These are phyloP conservation scores for Dryadomyces sulphureus DNA, from an alignment of 2,329 filamentous ascomycete genomes.

Conservation along the genomic window DNA sequence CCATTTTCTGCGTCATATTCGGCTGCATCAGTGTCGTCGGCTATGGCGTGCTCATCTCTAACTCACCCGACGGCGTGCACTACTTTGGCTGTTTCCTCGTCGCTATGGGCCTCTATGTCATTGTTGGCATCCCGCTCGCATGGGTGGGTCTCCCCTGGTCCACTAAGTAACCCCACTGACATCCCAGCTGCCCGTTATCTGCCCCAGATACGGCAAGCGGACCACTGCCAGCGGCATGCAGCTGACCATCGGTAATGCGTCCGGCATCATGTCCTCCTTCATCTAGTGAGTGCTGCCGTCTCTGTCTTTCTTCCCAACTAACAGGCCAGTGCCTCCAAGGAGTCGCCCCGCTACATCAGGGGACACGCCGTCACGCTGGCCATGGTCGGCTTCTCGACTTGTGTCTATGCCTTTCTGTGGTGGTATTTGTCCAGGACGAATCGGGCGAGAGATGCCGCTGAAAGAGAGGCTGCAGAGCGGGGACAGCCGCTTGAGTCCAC, in stretches of 20 bases:
- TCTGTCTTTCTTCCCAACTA: background rate
- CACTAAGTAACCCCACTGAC: too few species aligned
- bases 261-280: slow-evolving; percentile 46
- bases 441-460: slow-evolving; percentile 23
- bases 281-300: slow-evolving; percentile 27
- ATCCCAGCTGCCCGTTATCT: slow-evolving; percentile 50
- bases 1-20: slow-evolving; percentile 48
- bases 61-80: slow-evolving; percentile 44
- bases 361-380: slow-evolving; percentile 47
- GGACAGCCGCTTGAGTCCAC: slow-evolving; percentile 20
- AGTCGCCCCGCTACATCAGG: slow-evolving; percentile 41
- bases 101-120: slow-evolving; percentile 54
- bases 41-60: slow-evolving; percentile 52
- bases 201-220: slow-evolving; percentile 61
- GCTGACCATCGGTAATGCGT: slow-evolving; percentile 8
- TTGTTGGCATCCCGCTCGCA: slow-evolving; percentile 40
- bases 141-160: slow-evolving; percentile 17
- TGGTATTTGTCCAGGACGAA: slow-evolving; percentile 35
- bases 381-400: slow-evolving; percentile 38
- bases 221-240: slow-evolving; percentile 18
- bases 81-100: slow-evolving; percentile 69
- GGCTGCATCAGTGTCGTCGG: slow-evolving; percentile 49
- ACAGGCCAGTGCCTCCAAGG: slow-evolving; percentile 22
- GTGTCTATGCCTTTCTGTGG: slow-evolving; percentile 40
- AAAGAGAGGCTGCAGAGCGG: slow-evolving; percentile 23